Evolutionary conservation across 2,329 filamentous ascomycete species (phyloP).

Genomic region (Beauveria medogensis): DNA sequence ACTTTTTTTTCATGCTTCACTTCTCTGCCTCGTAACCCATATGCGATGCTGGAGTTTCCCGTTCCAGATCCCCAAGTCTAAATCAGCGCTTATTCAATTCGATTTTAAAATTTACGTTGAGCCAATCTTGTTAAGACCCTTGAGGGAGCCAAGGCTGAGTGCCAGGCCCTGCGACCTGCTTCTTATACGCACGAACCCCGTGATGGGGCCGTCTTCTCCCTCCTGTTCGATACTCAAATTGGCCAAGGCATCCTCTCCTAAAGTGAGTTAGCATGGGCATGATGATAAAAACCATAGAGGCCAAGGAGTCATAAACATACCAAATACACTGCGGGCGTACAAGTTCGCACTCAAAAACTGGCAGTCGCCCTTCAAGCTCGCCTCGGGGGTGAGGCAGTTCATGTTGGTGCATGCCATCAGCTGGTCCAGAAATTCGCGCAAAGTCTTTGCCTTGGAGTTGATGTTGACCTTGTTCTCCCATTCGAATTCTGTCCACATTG

Average conservation of each 20-base stretch:
- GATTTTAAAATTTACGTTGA: conserved; percentile 17
- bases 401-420: conserved; percentile 98
- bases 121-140: conserved; percentile 81
- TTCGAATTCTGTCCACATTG: conserved; percentile 99
- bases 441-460: conserved; percentile 88
- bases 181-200: conserved; percentile 94
- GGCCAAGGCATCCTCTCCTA: conserved; percentile 95
- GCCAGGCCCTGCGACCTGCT: conserved; percentile 94
- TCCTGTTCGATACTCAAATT: conserved; percentile 98
- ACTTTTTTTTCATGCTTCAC: neutral
- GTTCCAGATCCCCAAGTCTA: conserved; percentile 4
- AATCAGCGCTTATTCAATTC: conserved; percentile 10
- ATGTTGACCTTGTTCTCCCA: conserved; percentile 99
- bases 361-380: conserved; percentile 92
- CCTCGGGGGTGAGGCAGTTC: conserved; percentile 94
- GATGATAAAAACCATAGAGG: conserved; percentile 3
- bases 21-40: neutral
- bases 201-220: conserved; percentile 88
- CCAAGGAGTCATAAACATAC: conserved; percentile 49
- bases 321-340: conserved; percentile 94
- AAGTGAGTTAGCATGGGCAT: conserved; percentile 17
- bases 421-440: conserved; percentile 86
- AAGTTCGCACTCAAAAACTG: conserved; percentile 96
- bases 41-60: neutral
- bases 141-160: conserved; percentile 85